phyloP scores from a whole-genome alignment of 441 rosid genomes.

The Iberis amara region DNA sequence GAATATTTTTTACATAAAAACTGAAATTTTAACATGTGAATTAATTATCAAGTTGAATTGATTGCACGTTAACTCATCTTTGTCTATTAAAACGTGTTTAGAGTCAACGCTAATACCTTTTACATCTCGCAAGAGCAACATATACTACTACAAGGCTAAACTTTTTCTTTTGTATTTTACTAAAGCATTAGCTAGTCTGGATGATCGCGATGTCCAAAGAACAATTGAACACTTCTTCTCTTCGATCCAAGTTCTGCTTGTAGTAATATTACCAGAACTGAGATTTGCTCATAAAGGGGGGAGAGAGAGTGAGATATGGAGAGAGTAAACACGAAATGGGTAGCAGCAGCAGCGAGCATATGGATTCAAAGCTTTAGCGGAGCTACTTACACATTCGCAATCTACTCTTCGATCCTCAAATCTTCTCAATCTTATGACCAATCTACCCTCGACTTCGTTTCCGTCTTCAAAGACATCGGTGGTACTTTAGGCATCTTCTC shows the following conservation, averaged over 20 bases:
- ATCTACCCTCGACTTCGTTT: constrained; percentile 79
- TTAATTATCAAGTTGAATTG: too few relatives aligned
- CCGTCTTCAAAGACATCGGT: constrained; percentile 90
- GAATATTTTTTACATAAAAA: too few relatives aligned
- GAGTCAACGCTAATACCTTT: too few relatives aligned
- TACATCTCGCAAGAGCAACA: too few relatives aligned
- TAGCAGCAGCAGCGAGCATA: constrained; percentile 73
- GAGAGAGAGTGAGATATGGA: constrained; percentile 10
- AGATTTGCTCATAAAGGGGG: not conserved
- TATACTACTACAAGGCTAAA: too few relatives aligned
- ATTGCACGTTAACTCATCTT: too few relatives aligned
- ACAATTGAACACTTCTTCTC: not conserved
- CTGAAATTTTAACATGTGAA: too few relatives aligned
- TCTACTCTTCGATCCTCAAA: constrained; percentile 75
- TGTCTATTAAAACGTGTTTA: too few relatives aligned
- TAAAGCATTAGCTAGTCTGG: too few relatives aligned
- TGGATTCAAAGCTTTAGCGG: constrained; percentile 81
- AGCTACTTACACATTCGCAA: constrained; percentile 64
- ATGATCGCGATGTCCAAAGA: too few relatives aligned
- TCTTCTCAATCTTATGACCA: constrained; percentile 77
- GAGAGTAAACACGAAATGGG: constrained; percentile 48
- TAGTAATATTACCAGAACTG: not conserved
- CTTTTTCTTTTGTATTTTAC: too few relatives aligned
- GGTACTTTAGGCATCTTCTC: constrained; percentile 64
- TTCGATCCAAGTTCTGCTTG: not conserved